Conservation (phyloP, 1,139 yeast species). For the Pichia sp. region DNA sequence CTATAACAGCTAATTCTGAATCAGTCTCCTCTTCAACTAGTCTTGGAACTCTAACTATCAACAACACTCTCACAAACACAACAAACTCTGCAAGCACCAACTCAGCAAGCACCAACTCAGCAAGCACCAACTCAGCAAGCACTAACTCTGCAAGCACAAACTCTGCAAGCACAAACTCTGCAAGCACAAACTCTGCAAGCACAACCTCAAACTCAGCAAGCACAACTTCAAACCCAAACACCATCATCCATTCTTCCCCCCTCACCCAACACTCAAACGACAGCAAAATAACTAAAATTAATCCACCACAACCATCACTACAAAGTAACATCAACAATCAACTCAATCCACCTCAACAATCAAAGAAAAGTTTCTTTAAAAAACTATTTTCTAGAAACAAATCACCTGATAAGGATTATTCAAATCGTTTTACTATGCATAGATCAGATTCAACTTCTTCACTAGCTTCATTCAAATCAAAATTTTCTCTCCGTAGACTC, state of each 20-base stretch:
- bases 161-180: neutral
- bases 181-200: no score
- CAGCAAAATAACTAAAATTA: no score
- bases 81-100: no score
- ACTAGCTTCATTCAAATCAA: neutral
- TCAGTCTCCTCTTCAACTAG: no score
- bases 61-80: no score
- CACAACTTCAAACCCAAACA: neutral
- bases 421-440: neutral
- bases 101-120: conserved; percentile 11
- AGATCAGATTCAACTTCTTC: neutral
- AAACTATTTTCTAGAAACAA: conserved; percentile 3
- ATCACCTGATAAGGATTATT: neutral
- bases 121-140: conserved; percentile 6
- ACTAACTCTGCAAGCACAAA: conserved; percentile 8
- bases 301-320: neutral
- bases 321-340: no score
- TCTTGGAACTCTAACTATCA: no score
- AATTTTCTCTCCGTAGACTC: neutral
- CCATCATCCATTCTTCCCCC: neutral
- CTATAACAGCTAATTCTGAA: no score
- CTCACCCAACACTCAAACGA: neutral
- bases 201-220: conserved; percentile 10
- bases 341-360: no score
- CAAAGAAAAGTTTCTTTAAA: conserved; percentile 5